These are phyloP conservation scores for Gossypioides kirkii DNA, from an alignment of 345 rosid genomes.

Conservation along the genomic window DNA sequence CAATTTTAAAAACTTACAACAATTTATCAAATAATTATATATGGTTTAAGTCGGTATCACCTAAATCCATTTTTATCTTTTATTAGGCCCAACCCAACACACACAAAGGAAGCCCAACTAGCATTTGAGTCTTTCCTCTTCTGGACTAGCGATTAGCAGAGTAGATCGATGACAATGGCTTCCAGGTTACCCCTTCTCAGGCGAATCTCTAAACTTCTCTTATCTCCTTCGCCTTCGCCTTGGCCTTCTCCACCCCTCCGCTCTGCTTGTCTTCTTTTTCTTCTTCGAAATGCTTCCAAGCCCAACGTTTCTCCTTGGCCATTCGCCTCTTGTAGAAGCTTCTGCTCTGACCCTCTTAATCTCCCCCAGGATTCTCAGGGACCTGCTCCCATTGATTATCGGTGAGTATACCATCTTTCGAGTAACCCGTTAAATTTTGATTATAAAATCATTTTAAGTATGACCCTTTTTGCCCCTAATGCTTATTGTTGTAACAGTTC, in stretches of 20 bases:
- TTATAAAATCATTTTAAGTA: background rate
- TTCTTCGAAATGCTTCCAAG: conserved; percentile 10
- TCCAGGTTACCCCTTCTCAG: conserved; percentile 34
- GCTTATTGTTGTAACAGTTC: conserved; percentile 49
- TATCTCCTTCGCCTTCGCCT: conserved; percentile 8
- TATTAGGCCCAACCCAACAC: too few relatives aligned
- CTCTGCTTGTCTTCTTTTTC: conserved; percentile 11
- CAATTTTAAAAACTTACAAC: too few relatives aligned
- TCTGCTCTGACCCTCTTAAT: conserved; percentile 37
- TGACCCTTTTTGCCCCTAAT: conserved; percentile 9
- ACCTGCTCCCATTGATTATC: conserved; percentile 49
- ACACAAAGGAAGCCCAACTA: background rate
- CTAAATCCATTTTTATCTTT: too few relatives aligned
- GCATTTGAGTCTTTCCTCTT: background rate
- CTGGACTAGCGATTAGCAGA: background rate
- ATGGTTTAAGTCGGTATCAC: too few relatives aligned
- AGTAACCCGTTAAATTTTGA: background rate
- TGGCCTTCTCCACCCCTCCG: conserved; percentile 8
- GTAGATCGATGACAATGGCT: conserved; percentile 26
- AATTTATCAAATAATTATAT: too few relatives aligned
- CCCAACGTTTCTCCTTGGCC: conserved; percentile 8
- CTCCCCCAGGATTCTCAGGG: conserved; percentile 27
- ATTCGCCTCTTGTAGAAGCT: conserved; percentile 32
- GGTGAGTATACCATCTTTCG: conserved; percentile 24
- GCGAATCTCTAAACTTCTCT: conserved; percentile 34